A percentile compares a stretch with the other conserved stretches of the same genome.
Conservation (phyloP, 306 rosid species). For the cucumber (Cucumis sativus) region DNA sequence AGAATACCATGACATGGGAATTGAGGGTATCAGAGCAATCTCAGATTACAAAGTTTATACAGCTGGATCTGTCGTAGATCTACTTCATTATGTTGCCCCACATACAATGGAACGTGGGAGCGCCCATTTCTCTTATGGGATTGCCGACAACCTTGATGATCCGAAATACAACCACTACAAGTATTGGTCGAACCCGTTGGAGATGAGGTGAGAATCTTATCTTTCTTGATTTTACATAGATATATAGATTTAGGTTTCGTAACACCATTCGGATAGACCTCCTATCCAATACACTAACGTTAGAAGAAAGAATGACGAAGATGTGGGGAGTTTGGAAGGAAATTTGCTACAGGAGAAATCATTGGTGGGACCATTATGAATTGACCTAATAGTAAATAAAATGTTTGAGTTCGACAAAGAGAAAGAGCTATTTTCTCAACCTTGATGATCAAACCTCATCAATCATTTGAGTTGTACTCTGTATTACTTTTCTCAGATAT, state of each 20-base stretch:
- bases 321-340: not conserved
- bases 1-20: constrained; percentile 79
- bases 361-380: not conserved
- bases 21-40: constrained; percentile 65
- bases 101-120: constrained; percentile 74
- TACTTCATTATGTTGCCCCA: constrained; percentile 69
- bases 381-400: too few relatives aligned
- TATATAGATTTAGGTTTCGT: not conserved
- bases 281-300: not conserved
- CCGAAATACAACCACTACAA: constrained; percentile 60
- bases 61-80: constrained; percentile 39
- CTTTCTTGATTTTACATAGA: not conserved
- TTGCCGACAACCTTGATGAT: constrained; percentile 68
- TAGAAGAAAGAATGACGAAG: not conserved
- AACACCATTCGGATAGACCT: not conserved
- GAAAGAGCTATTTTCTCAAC: too few relatives aligned
- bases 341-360: not conserved
- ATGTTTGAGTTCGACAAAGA: too few relatives aligned
- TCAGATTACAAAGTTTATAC: constrained; percentile 65
- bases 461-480: not conserved
- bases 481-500: not conserved
- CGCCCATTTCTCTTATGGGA: constrained; percentile 70
- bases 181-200: constrained; percentile 86
- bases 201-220: constrained; percentile 46
- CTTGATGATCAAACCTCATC: not conserved